A percentile compares a stretch with the other conserved stretches of the same genome.
These are phyloP conservation scores for Apiotrichum akiyoshidainum DNA, from an alignment of 1,284 basidiomycete species.

Conservation along the genomic window DNA sequence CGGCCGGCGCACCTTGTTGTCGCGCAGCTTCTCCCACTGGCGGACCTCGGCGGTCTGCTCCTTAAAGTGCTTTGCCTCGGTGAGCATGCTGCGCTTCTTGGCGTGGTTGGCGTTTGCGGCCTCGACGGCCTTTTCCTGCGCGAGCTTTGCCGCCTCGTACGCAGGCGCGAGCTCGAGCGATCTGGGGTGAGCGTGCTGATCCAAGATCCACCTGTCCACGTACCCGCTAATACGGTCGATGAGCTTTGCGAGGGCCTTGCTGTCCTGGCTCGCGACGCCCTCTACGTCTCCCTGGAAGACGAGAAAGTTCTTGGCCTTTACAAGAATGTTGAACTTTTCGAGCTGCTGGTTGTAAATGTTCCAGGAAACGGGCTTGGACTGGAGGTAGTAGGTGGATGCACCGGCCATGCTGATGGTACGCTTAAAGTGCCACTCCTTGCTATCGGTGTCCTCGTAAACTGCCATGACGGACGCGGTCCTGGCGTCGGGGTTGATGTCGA, in stretches of 20 bases:
- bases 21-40: conserved; percentile 73
- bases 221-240: conserved; percentile 92
- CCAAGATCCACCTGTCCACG: conserved; percentile 15
- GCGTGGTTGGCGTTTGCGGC: conserved; percentile 90
- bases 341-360: conserved; percentile 80
- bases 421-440: conserved; percentile 77
- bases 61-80: conserved; percentile 95
- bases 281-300: conserved; percentile 99
- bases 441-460: conserved; percentile 72
- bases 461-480: conserved; percentile 93
- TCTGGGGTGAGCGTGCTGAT: conserved; percentile 21
- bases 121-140: conserved; percentile 85
- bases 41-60: conserved; percentile 94
- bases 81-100: conserved; percentile 85
- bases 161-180: conserved; percentile 83
- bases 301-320: conserved; percentile 98
- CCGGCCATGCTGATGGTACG: conserved; percentile 78
- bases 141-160: conserved; percentile 84
- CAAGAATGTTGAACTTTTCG: conserved; percentile 86
- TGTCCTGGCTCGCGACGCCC: conserved; percentile 91
- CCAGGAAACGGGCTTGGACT: conserved; percentile 73
- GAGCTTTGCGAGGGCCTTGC: conserved; percentile 81
- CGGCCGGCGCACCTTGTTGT: conserved; percentile 60
- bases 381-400: conserved; percentile 82
- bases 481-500: conserved; percentile 56